Percentiles rank a stretch among this genome's conserved stretches.
Evolutionary conservation across 140 eudicot genomes (phyloP).

Genomic region (Oenanthe javanica): DNA sequence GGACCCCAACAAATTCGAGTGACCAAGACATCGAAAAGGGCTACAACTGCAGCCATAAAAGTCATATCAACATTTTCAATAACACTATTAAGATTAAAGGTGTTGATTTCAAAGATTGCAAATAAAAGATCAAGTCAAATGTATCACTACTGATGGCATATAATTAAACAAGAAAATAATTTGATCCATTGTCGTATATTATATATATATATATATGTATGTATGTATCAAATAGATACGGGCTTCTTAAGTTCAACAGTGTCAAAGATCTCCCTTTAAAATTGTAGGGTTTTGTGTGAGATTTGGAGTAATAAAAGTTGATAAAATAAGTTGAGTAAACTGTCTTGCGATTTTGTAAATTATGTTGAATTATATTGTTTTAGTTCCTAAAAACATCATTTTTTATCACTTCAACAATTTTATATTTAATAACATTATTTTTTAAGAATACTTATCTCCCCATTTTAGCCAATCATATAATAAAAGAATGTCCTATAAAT

Average conservation of each 20-base stretch:
- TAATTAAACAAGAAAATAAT: background rate
- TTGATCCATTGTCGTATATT: background rate
- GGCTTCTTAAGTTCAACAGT: background rate
- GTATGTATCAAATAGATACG: background rate
- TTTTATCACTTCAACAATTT: no score
- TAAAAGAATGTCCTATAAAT: no score
- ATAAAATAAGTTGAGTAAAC: no score
- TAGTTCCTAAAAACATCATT: no score
- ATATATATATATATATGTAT: no score
- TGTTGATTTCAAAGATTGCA: background rate
- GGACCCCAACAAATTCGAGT: background rate
- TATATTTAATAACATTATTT: no score
- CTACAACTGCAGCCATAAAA: background rate
- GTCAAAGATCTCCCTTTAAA: background rate
- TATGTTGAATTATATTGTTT: no score
- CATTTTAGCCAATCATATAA: no score
- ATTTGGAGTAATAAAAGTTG: no score
- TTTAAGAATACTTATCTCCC: no score
- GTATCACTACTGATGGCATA: slow-evolving; percentile 5
- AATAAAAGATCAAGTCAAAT: background rate
- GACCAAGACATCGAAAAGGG: background rate
- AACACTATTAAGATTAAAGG: background rate
- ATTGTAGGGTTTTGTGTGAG: no score
- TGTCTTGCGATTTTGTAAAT: no score
- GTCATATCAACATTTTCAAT: background rate